These are phyloP conservation scores for Patellifolia procumbens DNA, from an alignment of 179 eudicot species.

Conservation along the genomic window DNA sequence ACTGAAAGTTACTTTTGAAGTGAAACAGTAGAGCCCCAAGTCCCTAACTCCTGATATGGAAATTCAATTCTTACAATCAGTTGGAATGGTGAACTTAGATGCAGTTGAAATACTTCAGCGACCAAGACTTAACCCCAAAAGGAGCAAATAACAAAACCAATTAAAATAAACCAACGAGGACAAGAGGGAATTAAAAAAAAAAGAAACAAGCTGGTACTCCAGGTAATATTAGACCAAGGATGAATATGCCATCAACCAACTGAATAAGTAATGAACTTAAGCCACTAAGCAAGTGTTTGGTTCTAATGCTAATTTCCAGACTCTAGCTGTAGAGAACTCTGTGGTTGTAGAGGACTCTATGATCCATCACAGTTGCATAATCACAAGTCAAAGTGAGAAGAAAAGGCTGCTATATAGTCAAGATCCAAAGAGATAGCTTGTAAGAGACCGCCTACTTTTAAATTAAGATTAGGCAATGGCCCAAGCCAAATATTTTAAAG, in stretches of 20 bases:
- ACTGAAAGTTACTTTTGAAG: not conserved
- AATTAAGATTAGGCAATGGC: no score
- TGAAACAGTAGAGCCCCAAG: not conserved
- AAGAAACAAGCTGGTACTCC: not conserved
- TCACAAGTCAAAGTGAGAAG: not conserved
- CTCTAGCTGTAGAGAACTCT: not conserved
- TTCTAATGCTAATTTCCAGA: not conserved
- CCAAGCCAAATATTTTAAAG: no score
- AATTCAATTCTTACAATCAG: not conserved
- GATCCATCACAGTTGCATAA: not conserved
- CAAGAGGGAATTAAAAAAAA: not conserved
- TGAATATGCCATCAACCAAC: not conserved
- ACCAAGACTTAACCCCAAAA: not conserved
- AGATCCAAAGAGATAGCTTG: no score
- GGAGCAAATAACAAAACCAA: not conserved
- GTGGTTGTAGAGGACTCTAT: no score
- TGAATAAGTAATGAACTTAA: not conserved
- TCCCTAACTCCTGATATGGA: not conserved
- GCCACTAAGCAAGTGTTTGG: not conserved
- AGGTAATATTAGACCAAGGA: not conserved
- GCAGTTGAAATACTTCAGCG: not conserved
- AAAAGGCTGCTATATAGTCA: not conserved
- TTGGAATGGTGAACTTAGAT: not conserved
- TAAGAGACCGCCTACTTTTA: no score
- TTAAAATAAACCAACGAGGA: not conserved